These are phyloP conservation scores for Plasmodium sp. DNA, from an alignment of 169 alveolate species.

Conservation along the genomic window DNA sequence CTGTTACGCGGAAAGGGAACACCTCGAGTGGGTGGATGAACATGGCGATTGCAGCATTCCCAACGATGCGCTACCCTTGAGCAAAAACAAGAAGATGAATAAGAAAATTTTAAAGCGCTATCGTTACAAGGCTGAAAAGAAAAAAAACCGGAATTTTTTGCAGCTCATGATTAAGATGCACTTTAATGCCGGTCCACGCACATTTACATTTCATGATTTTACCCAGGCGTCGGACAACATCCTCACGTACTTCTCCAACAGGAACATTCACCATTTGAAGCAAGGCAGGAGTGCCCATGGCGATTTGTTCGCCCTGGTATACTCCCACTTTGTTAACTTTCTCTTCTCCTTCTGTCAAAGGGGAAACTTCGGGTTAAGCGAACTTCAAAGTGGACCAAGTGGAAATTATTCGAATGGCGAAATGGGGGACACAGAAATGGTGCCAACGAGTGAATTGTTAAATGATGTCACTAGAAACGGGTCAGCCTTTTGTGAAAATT, in stretches of 20 bases:
- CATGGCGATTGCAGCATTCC: constrained; percentile 19
- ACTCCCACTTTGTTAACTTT: constrained; percentile 30
- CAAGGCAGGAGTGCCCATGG: not conserved
- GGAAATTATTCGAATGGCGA: constrained; percentile 11
- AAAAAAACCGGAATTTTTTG: constrained; percentile 11
- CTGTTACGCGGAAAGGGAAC: constrained; percentile 13
- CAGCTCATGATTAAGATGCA: constrained; percentile 35
- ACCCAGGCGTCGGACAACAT: constrained; percentile 23
- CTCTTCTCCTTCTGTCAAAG: constrained; percentile 4
- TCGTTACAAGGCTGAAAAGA: constrained; percentile 13
- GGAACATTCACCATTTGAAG: not conserved
- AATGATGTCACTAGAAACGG: not conserved
- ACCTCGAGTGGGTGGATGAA: constrained; percentile 48
- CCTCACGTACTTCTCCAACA: constrained; percentile 9
- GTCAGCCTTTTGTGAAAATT: constrained; percentile 12
- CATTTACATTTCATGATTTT: constrained; percentile 28
- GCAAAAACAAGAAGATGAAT: constrained; percentile 33
- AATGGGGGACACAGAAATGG: not conserved
- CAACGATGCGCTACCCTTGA: constrained; percentile 11
- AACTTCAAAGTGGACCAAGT: not conserved
- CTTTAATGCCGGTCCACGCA: constrained; percentile 14
- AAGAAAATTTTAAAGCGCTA: constrained; percentile 18
- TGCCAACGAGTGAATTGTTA: not conserved
- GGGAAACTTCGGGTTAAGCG: constrained; percentile 4
- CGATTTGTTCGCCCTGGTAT: constrained; percentile 12